Percentiles rank a stretch among this genome's conserved stretches.
Evolutionary conservation across 1,284 basidiomycete genomes (phyloP).

Genomic region (Apiotrichum montevideense): DNA sequence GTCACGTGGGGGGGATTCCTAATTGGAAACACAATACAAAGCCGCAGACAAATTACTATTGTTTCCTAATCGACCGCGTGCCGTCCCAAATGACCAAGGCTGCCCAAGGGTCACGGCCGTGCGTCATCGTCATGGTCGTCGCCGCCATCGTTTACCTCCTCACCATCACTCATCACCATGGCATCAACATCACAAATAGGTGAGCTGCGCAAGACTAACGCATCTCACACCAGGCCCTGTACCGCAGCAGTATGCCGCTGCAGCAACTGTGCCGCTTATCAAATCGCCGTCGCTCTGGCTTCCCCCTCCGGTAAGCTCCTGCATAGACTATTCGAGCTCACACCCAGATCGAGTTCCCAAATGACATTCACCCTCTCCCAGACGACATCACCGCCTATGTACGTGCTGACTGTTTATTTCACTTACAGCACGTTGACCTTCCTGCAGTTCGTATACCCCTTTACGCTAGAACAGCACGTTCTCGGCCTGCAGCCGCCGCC

Average conservation of each 20-base stretch:
- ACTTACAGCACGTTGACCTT: too few species aligned
- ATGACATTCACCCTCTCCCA: slow-evolving; percentile 84
- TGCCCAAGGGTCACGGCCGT: neutral
- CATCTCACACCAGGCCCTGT: slow-evolving; percentile 33
- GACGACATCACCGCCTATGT: slow-evolving; percentile 83
- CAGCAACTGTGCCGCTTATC: slow-evolving; percentile 71
- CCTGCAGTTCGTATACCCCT: slow-evolving; percentile 82
- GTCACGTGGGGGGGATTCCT: too few species aligned
- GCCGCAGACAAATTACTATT: too few species aligned
- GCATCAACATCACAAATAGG: slow-evolving; percentile 19
- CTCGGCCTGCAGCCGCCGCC: slow-evolving; percentile 65
- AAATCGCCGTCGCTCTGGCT: slow-evolving; percentile 84
- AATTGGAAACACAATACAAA: too few species aligned
- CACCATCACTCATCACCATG: slow-evolving; percentile 10
- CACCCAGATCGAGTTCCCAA: slow-evolving; percentile 67
- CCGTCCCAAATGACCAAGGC: too few species aligned
- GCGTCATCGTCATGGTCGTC: neutral
- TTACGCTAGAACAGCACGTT: slow-evolving; percentile 79
- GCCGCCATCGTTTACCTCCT: neutral
- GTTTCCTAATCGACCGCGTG: too few species aligned
- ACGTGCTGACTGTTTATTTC: slow-evolving; percentile 33
- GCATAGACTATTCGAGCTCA: neutral
- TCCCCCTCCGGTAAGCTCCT: slow-evolving; percentile 60
- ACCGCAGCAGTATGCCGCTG: slow-evolving; percentile 63
- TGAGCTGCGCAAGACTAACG: neutral